Base-by-base conservation (phyloP, 163 green algal species). In the Scenedesmus sp. region DNA sequence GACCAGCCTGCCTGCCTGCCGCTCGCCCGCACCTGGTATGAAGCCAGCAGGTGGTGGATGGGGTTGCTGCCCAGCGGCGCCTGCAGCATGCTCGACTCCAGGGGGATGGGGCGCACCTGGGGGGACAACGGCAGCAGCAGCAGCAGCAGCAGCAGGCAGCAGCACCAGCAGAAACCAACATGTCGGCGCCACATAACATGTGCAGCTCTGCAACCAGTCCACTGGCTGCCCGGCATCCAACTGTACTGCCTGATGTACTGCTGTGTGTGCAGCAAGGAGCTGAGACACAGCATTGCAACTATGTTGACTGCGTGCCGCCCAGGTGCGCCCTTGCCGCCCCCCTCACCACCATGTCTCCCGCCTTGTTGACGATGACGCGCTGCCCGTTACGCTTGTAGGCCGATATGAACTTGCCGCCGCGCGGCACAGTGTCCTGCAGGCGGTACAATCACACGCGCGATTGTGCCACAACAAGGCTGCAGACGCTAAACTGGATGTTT, bases 381-480 rank as follows among this genome's bases (percentile, higher is more conserved):
- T 94, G 92, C 3, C 92, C 92, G 51, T 89, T 91, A 42, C 92
- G 89, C 68, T 94, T 94, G 89, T 94, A 94, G 24, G 88, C 43
- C n/a, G 40, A 20, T 43, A 93, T 44, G 12, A 94, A 93, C 81
- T 94, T 94, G 84, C 91, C 86, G 0, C 89, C 91, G 2, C 87
- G 43, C 3, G 92, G 89, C 46, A 94, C 79, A 16, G 88, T 89
- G 78, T 94, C 92, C 92, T 94, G 65, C 22, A 89, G 68, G 56
- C 1, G 12, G 46, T 10, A 53, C 46, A 73, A 73, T 73, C 24
- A 33, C 4, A 33, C 9, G 61, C 61, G 18, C 61, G 12, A 30
- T 5, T 10, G 61, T 33, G 12, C 18, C 24, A 33, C 12, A 3
- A 6, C 5, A 18, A 53, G 10, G 10, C 46, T 10, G 10, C 46